Evolutionary conservation across 2,329 filamentous ascomycete species (phyloP), one percentile per base, ranked within the genome.

Genomic region (Hypoxylon sp.): DNA sequence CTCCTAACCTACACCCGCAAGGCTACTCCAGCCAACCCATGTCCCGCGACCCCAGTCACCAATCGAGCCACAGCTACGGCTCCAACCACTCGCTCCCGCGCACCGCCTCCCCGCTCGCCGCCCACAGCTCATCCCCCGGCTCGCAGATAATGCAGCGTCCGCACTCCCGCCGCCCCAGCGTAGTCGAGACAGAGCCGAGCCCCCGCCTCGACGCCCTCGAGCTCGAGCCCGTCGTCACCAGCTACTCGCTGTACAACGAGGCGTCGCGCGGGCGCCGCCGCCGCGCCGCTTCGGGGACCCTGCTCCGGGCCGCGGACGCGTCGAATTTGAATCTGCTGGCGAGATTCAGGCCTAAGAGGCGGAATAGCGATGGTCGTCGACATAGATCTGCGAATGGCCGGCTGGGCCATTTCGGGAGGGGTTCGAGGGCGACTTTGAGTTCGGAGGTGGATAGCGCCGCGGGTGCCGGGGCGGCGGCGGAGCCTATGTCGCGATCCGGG

Each of bases 21-120:
- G 83, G 83, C 3, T 85, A 86, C 71, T 79, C 81, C 25, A 84
- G 83, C 6, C 81, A 85, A 65, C 84, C 85, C 4, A 85, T 86
- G 82, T 83, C 82, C 1, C 81, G 84, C 2, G 76, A 85, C 65
- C 72, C 79, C 0, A 84, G 84, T 45, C 76, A 79, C 9, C 79
- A 83, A 56, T 81, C 81, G 0, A 75, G 74, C 51, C 72, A 72
- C 5, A 73, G 73, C 56, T 72, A 70, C n/a, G 69, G 70, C 19
- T 79, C 78, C 9, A 70, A 55, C 9, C 61, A 51, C 48, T 65
- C 65, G 11, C 43, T 60, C 21, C 50, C 56, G 38, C 45, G 45
- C 46, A 46, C 50, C 25, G 30, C 55, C 41, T 55, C 49, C 14
- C 60, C 57, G 17, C 14, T 30, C 6, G 61, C 60, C 9, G 61